Conservation (phyloP, 164 flowering plant genomes). For the Platanus orientalis region DNA sequence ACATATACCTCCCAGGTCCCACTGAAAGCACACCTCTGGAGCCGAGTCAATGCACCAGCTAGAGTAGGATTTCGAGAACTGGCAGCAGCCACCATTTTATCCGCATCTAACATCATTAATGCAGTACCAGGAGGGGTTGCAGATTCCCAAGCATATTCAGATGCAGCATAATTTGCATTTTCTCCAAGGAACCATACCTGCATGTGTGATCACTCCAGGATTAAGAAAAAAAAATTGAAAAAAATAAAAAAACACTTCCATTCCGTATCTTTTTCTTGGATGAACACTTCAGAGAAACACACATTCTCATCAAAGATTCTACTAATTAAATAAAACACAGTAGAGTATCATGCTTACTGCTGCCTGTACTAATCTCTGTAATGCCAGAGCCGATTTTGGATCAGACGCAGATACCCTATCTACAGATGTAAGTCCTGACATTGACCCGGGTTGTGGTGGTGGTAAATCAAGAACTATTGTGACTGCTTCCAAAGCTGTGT, state of each 20-base stretch:
- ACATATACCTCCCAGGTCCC: constrained; percentile 96
- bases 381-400: constrained; percentile 96
- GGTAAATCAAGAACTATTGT: constrained; percentile 98
- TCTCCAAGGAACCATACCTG: constrained; percentile 99
- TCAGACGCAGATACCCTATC: constrained; percentile 94
- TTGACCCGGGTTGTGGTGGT: constrained; percentile 95
- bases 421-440: constrained; percentile 70
- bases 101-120: constrained; percentile 98
- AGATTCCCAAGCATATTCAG: constrained; percentile 99
- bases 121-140: constrained; percentile 99
- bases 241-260: neutral
- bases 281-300: neutral
- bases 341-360: constrained; percentile 58
- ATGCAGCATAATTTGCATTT: constrained; percentile 99
- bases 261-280: neutral
- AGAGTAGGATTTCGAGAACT: constrained; percentile 97
- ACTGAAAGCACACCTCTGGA: constrained; percentile 96
- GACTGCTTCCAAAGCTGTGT: constrained; percentile 97
- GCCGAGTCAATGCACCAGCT: constrained; percentile 93
- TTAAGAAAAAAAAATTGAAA: neutral
- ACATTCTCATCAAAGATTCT: neutral
- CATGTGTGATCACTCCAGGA: constrained; percentile 6
- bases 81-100: constrained; percentile 99
- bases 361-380: constrained; percentile 94
- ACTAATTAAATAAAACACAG: neutral